Percentiles rank a stretch among this genome's conserved stretches.
These are phyloP conservation scores for Carex littledalei DNA, from an alignment of 176 grass and related monocot species.

Conservation along the genomic window DNA sequence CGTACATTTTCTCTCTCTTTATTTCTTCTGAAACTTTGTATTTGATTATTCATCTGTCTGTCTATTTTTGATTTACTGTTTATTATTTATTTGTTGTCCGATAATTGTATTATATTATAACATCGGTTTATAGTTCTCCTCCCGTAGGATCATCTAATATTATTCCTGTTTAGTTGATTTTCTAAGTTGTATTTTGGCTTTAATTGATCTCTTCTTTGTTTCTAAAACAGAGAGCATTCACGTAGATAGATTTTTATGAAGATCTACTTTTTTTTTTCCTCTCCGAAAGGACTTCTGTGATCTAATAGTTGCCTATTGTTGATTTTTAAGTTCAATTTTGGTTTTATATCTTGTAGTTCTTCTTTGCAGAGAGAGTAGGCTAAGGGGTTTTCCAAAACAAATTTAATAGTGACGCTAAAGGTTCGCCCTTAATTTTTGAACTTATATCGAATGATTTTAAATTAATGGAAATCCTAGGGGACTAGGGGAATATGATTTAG, in stretches of 20 bases:
- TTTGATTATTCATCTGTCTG: background rate
- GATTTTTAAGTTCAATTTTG: background rate
- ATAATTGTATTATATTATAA: background rate
- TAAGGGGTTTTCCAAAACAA: no score
- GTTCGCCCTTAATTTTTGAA: background rate
- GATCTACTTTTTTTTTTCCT: background rate
- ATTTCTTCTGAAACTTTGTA: background rate
- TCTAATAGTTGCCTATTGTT: background rate
- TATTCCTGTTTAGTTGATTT: background rate
- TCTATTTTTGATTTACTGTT: background rate
- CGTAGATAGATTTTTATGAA: background rate
- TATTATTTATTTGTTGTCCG: background rate
- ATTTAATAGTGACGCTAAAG: no score
- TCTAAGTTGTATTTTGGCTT: background rate
- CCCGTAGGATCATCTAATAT: background rate
- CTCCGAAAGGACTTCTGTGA: background rate
- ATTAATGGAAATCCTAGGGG: background rate
- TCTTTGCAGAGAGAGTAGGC: background rate
- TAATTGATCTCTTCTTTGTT: background rate
- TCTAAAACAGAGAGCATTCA: background rate
- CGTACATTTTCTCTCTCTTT: background rate
- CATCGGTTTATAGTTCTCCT: background rate
- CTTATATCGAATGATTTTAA: background rate
- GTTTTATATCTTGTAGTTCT: background rate
- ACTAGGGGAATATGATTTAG: background rate